A percentile compares a stretch with the other conserved stretches of the same genome.
Conservation (phyloP, 768 basidiomycete genomes). For the Boletales sp. region DNA sequence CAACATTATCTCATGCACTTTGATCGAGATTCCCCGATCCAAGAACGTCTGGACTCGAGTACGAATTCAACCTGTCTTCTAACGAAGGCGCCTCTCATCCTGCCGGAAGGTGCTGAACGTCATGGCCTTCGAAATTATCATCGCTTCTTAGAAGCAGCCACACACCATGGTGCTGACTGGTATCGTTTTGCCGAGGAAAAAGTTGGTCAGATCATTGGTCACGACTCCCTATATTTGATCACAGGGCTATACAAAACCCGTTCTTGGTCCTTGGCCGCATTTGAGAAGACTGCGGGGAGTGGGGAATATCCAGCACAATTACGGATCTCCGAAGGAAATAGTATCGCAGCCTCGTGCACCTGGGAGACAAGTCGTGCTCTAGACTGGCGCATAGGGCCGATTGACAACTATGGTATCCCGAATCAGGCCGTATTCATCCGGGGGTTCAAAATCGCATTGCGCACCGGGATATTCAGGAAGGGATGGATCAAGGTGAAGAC, state of each 20-base stretch:
- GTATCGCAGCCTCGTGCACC: slow-evolving; percentile 1
- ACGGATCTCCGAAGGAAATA: not conserved
- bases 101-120: slow-evolving; percentile 26
- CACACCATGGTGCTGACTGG: slow-evolving; percentile 22
- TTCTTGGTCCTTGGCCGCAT: slow-evolving; percentile 20
- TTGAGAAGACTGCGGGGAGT: not conserved
- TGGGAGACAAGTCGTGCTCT: slow-evolving; percentile 3
- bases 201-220: slow-evolving; percentile 12
- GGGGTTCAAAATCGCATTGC: slow-evolving; percentile 14
- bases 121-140: slow-evolving; percentile 18
- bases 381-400: not conserved
- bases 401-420: not conserved
- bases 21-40: not conserved
- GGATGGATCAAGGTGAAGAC: slow-evolving; percentile 2
- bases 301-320: slow-evolving; percentile 4
- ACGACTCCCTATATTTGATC: slow-evolving; percentile 27
- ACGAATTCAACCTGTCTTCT: slow-evolving; percentile 8
- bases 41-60: not conserved
- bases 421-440: slow-evolving; percentile 22
- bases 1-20: not conserved
- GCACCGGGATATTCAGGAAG: not conserved
- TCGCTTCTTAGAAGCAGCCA: slow-evolving; percentile 16
- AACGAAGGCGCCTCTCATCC: slow-evolving; percentile 24
- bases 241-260: too few species aligned
- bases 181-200: slow-evolving; percentile 21